Evolutionary conservation across 2,329 filamentous ascomycete species (phyloP).

Genomic region (Cytospora paraplurivora): DNA sequence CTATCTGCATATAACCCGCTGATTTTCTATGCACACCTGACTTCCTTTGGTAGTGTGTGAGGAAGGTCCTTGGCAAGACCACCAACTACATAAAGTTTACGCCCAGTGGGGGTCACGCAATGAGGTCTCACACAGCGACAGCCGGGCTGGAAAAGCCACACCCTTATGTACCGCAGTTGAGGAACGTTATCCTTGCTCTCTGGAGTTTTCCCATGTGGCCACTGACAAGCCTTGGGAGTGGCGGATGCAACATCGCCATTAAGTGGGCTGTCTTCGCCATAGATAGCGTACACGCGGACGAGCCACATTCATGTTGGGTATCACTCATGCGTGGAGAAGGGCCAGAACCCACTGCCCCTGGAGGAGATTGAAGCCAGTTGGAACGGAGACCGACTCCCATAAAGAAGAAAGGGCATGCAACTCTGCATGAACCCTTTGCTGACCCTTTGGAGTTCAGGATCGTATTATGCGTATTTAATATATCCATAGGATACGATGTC

Average conservation of each 20-base stretch:
- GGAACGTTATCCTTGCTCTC: neutral
- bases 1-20: too few relatives aligned
- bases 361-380: neutral
- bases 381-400: neutral
- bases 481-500: slow-evolving; percentile 10
- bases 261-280: slow-evolving; percentile 14
- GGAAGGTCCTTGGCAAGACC: neutral
- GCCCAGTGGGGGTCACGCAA: neutral
- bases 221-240: neutral
- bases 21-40: too few relatives aligned
- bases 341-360: neutral
- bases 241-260: slow-evolving; percentile 11
- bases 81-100: neutral
- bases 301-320: neutral
- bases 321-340: neutral
- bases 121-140: neutral
- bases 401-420: neutral
- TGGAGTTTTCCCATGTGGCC: neutral
- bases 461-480: neutral
- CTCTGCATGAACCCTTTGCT: neutral
- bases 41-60: too few relatives aligned
- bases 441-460: too few relatives aligned
- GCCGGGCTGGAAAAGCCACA: neutral
- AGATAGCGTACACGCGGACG: neutral
- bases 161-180: neutral